Conservation (phyloP, 2,329 filamentous ascomycete species). For the Myriosclerotinia scirpicola region DNA sequence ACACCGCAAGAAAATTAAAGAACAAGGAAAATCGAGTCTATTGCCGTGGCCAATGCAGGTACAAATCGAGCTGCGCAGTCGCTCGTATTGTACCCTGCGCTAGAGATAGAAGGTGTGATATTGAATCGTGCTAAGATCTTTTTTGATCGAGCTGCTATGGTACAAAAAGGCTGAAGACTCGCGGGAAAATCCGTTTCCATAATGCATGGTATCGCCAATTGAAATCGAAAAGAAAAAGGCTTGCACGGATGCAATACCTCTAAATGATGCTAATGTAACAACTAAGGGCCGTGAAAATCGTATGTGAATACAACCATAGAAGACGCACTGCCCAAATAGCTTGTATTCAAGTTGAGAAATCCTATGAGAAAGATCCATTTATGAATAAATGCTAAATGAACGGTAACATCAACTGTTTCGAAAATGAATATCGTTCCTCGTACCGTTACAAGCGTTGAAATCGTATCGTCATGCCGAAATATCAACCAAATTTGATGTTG, state of each 20-base stretch:
- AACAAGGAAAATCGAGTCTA: constrained; percentile 34
- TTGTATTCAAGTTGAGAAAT: constrained; percentile 13
- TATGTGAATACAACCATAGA: constrained; percentile 40
- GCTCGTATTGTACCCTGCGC: constrained; percentile 40
- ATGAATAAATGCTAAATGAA: constrained; percentile 27
- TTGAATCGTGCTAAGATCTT: constrained; percentile 38
- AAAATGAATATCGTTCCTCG: constrained; percentile 40
- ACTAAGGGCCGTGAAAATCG: constrained; percentile 41
- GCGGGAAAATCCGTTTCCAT: constrained; percentile 31
- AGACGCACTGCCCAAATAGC: constrained; percentile 23
- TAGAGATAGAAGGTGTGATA: constrained; percentile 35
- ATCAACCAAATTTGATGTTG: constrained; percentile 19
- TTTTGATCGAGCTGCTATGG: constrained; percentile 40
- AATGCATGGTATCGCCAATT: constrained; percentile 38
- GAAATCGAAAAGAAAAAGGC: constrained; percentile 33
- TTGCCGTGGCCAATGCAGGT: constrained; percentile 33
- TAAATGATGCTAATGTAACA: constrained; percentile 41
- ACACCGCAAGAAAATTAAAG: constrained; percentile 30
- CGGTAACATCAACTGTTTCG: constrained; percentile 32
- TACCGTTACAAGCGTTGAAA: constrained; percentile 43
- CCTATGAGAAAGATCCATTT: constrained; percentile 14
- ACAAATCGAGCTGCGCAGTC: constrained; percentile 41
- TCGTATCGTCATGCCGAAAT: constrained; percentile 40
- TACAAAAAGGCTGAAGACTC: constrained; percentile 39
- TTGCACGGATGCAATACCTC: constrained; percentile 30